Evolutionary conservation across 208 protist species (phyloP), one percentile per base, ranked within the genome.

Genomic region (Acanthamoeba healyi): DNA sequence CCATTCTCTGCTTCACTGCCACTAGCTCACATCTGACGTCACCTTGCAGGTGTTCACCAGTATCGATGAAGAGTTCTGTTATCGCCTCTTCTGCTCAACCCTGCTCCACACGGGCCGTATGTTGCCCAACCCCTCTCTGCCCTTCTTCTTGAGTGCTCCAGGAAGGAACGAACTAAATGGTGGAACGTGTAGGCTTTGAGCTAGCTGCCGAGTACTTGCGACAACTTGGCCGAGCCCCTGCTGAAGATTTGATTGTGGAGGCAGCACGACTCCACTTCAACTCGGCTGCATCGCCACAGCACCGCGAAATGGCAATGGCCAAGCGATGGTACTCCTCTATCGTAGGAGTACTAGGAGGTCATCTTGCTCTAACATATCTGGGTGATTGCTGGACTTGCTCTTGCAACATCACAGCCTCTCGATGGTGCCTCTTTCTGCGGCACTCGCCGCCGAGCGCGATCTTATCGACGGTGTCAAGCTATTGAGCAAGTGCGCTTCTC

Each of bases 11-110:
- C 54, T 61, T 61, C 22, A 22, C 54, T 61, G 22, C 54, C 22
- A 12, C 15, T 61, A 61, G 22, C 22, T 61, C 15, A 61, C 15
- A 22, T 22, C 22, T 12, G 12, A 26, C 54, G 54, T 12, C 54
- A 61, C 54, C 15, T 12, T 61, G 12, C 54, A 61, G 54, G 54
- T 61, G 12, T 61, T 61, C 54, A 61, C 12, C 22, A 61, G 22
- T 40, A 40, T 82, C 40, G 72, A 82, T n/a, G 72, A 82, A 44
- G 2, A 17, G 24, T 82, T 49, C 40, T 82, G 72, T 29, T 82
- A 82, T 29, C 72, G 72, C 34, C 72, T 82, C 72, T 82, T 82
- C 40, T 82, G 72, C 72, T 82, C 72, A n/a, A 82, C 72, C 26
- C 72, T 82, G 19, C 72, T 82, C 72, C 34, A 82, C 26, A 44